Base-by-base conservation (phyloP, 2,329 filamentous ascomycete genomes). In the Macrophomina pseudophaseolina region DNA sequence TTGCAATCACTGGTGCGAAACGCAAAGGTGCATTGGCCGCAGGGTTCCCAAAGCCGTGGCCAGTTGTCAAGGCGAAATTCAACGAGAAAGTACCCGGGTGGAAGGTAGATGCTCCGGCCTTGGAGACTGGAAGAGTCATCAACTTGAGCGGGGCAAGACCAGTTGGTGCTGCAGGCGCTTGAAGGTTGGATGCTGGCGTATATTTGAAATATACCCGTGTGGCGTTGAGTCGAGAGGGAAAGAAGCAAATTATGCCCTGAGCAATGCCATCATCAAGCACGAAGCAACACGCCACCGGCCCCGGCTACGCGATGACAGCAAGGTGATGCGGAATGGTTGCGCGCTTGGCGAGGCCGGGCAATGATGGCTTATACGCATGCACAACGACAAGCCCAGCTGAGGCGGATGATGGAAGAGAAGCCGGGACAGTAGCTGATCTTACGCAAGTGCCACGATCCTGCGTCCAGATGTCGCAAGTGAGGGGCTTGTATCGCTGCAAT, bases 1-100 rank as follows among this genome's bases (percentile, higher is more conserved):
- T 97, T 73, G 93, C 93, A 12, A 91, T 97, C 51, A 88, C 91
- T 63, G 93, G 94, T 2, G 88, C 91, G 30, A 90, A 89, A 68
- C 74, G 72, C 65, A 76, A 75, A 30, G 77, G 81, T 7, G 85
- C 90, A 0, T 78, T 92, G 23, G 82, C 83, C 40, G 90, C 90
- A 1, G 92, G 91, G 0, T 97, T 94, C 81, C 93, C 94, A 1
- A 82, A 81, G 51, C 87, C 92, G 0, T 93, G 90, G 85, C 83
- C 88, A 66, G 89, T 90, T 0, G 85, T 96, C 16, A 83, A 82
- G 53, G 83, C 86, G 40, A 86, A 86, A 70, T 53, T 46, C n/a
- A 46, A 38, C 28, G 83, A 86, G 0, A 86, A 87, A 52, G 89
- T 94, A 44, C 90, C 91, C 0, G 92, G 91, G 0, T 95, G 91